phyloP scores from a whole-genome alignment of 345 rosid species.

The Alliaria petiolata region DNA sequence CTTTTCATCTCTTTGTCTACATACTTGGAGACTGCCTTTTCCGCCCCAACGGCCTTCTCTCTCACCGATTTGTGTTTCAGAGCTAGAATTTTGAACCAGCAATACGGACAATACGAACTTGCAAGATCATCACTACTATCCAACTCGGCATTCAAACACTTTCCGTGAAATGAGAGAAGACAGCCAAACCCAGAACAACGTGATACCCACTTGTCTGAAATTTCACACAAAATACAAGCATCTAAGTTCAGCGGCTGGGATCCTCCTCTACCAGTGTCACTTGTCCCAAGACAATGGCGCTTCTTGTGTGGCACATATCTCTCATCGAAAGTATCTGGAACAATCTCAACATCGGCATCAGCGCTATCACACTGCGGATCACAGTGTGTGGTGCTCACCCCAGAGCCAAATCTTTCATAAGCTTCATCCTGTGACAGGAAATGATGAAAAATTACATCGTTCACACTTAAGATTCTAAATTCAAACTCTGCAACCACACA shows the following conservation, averaged over 20 bases:
- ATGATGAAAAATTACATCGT: not conserved
- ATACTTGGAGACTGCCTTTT: slow-evolving; percentile 9
- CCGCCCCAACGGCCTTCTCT: not conserved
- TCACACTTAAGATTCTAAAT: not conserved
- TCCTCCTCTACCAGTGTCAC: not conserved
- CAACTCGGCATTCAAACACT: slow-evolving; percentile 20
- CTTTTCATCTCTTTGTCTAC: slow-evolving; percentile 9
- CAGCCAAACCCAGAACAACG: slow-evolving; percentile 18
- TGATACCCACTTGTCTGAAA: not conserved
- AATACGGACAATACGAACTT: slow-evolving; percentile 23
- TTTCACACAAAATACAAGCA: slow-evolving; percentile 26
- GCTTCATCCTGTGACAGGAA: slow-evolving; percentile 19
- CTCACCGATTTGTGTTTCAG: not conserved
- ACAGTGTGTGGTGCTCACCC: not conserved
- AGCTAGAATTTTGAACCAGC: slow-evolving; percentile 9
- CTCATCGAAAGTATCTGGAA: slow-evolving; percentile 8
- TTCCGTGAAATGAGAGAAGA: slow-evolving; percentile 10
- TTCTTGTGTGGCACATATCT: slow-evolving; percentile 21
- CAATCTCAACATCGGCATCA: slow-evolving; percentile 6
- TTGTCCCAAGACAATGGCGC: slow-evolving; percentile 11
- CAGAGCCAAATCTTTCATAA: slow-evolving; percentile 2
- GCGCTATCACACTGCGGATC: not conserved
- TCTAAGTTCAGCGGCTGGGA: not conserved
- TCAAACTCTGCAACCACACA: not conserved
- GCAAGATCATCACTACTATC: slow-evolving; percentile 6